Conservation (phyloP, 768 basidiomycete genomes). For the Cubamyces sp. region DNA sequence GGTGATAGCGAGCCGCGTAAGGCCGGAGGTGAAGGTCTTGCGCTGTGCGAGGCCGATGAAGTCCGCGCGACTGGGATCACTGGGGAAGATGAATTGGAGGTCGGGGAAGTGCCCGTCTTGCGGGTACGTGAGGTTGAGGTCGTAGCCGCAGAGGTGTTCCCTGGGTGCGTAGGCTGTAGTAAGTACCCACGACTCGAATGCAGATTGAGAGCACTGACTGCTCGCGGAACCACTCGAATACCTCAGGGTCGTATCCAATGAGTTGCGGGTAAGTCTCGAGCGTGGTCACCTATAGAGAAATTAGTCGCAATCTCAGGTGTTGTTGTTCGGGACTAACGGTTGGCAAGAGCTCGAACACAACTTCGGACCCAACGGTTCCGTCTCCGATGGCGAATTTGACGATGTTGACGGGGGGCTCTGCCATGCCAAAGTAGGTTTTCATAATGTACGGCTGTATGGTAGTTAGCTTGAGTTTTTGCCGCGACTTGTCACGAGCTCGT, state of each 20-base stretch:
- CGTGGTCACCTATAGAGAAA: constrained; percentile 48
- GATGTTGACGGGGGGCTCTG: constrained; percentile 68
- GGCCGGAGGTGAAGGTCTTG: background rate
- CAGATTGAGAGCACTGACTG: constrained; percentile 48
- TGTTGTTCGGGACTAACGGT: constrained; percentile 45
- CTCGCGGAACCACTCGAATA: constrained; percentile 68
- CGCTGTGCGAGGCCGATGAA: constrained; percentile 21
- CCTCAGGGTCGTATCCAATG: constrained; percentile 69
- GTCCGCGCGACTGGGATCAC: constrained; percentile 5
- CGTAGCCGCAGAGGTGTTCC: constrained; percentile 61
- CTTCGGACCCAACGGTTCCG: constrained; percentile 56
- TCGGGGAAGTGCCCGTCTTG: constrained; percentile 56
- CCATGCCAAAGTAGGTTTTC: constrained; percentile 67
- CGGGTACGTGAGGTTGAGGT: constrained; percentile 72
- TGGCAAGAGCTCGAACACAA: constrained; percentile 56
- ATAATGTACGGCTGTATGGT: constrained; percentile 68
- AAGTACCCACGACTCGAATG: background rate
- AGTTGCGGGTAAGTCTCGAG: constrained; percentile 78
- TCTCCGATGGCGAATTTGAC: constrained; percentile 74
- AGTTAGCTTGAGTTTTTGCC: background rate
- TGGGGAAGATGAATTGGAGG: constrained; percentile 20
- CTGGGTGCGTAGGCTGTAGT: constrained; percentile 37
- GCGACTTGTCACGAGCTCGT: background rate
- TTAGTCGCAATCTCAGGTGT: background rate
- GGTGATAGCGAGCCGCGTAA: constrained; percentile 28